Evolutionary conservation across 2,329 filamentous ascomycete genomes (phyloP).

Genomic region (Teratosphaeria epicoccoides): DNA sequence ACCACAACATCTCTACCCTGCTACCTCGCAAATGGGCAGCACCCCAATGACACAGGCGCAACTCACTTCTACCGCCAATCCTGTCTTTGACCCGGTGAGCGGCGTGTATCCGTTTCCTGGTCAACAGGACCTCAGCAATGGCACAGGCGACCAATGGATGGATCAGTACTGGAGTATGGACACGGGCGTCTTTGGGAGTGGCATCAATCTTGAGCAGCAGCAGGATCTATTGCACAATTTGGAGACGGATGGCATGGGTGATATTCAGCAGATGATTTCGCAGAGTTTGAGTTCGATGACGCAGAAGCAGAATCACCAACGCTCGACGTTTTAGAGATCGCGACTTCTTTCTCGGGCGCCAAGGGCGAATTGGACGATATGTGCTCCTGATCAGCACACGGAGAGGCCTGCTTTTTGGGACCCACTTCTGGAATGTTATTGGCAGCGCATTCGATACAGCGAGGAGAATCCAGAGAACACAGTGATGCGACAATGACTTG

Average conservation of each 20-base stretch:
- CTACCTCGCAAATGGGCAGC: constrained; percentile 5
- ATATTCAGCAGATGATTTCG: constrained; percentile 28
- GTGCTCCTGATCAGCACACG: too few relatives aligned
- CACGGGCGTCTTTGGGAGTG: constrained; percentile 21
- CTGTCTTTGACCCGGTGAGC: constrained; percentile 18
- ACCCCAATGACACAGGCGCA: constrained; percentile 2
- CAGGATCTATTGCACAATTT: constrained; percentile 27
- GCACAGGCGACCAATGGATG: neutral
- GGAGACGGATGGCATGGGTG: constrained; percentile 29
- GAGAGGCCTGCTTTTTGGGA: too few relatives aligned
- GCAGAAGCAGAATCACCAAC: constrained; percentile 9
- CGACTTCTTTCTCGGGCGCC: too few relatives aligned
- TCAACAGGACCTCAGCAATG: constrained; percentile 3
- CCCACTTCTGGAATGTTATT: too few relatives aligned
- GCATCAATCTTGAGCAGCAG: constrained; percentile 25
- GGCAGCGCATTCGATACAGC: too few relatives aligned
- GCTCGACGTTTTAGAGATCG: neutral
- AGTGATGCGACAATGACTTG: neutral
- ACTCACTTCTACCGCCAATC: constrained; percentile 10
- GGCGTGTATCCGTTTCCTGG: constrained; percentile 18
- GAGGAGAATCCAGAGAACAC: too few relatives aligned
- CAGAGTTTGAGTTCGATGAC: constrained; percentile 18
- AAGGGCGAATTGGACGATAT: too few relatives aligned
- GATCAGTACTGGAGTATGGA: constrained; percentile 17
- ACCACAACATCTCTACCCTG: constrained; percentile 8